These are phyloP conservation scores for Pulveroboletus sp. DNA, from an alignment of 768 basidiomycete species.

Conservation along the genomic window DNA sequence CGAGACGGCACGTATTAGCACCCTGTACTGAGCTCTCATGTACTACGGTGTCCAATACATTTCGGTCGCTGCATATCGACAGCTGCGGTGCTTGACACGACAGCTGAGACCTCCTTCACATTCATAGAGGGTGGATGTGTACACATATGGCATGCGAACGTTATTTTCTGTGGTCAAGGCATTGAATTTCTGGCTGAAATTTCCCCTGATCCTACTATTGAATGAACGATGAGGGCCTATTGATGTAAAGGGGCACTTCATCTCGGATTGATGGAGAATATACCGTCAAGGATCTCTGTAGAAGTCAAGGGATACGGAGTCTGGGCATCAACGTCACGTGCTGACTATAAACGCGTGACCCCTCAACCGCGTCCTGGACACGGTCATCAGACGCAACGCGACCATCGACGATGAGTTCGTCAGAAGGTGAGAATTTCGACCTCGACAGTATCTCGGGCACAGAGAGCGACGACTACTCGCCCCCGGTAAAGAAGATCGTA, in stretches of 20 bases:
- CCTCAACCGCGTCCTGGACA: background rate
- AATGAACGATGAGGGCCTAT: background rate
- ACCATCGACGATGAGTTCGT: constrained; percentile 57
- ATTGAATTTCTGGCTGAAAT: background rate
- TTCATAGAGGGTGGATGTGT: background rate
- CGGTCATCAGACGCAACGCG: constrained; percentile 8
- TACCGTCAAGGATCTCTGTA: too few relatives aligned
- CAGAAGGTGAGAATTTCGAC: constrained; percentile 66
- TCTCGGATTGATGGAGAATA: too few relatives aligned
- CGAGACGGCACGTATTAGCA: background rate
- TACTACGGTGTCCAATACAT: background rate
- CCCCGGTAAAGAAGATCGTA: constrained; percentile 52
- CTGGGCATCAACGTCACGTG: constrained; percentile 13
- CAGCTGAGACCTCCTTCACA: background rate
- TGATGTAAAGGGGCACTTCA: too few relatives aligned
- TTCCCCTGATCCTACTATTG: too few relatives aligned
- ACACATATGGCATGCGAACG: background rate
- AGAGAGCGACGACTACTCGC: constrained; percentile 67
- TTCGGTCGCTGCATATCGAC: too few relatives aligned
- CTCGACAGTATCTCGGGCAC: constrained; percentile 51
- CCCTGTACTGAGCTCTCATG: background rate
- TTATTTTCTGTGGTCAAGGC: too few relatives aligned
- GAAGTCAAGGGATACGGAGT: too few relatives aligned
- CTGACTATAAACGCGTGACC: constrained; percentile 11
- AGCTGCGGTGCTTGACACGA: background rate